Conservation (phyloP, 2,329 filamentous ascomycete genomes). For the Ophiocordyceps polyrhachis-furcata region DNA sequence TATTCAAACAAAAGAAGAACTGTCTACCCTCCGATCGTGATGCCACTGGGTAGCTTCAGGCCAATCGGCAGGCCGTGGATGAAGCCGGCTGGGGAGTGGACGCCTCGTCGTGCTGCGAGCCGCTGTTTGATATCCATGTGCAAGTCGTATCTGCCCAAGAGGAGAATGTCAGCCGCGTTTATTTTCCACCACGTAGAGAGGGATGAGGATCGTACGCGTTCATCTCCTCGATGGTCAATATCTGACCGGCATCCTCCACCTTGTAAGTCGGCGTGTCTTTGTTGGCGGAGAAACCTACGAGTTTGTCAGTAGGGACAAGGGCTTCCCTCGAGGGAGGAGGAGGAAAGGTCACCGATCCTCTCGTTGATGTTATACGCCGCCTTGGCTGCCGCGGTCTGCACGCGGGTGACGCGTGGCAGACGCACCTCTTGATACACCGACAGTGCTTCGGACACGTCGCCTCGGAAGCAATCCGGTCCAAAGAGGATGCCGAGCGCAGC, state of each 20-base stretch:
- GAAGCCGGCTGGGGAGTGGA: conserved; percentile 18
- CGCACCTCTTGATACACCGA: conserved; percentile 32
- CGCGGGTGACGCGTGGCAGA: conserved; percentile 32
- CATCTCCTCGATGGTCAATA: conserved; percentile 52
- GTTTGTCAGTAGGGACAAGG: too few species aligned
- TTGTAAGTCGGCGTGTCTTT: conserved; percentile 36
- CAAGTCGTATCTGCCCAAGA: conserved; percentile 32
- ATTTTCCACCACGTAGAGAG: too few species aligned
- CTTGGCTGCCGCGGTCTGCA: conserved; percentile 37
- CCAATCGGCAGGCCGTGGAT: conserved; percentile 26
- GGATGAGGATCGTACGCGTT: conserved; percentile 36
- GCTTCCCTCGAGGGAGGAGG: too few species aligned
- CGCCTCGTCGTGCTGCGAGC: conserved; percentile 16
- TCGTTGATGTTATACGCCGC: conserved; percentile 44
- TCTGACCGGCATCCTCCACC: conserved; percentile 40
- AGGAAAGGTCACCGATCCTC: conserved; percentile 37
- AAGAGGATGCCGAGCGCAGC: conserved; percentile 45
- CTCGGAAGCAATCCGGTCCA: conserved; percentile 23
- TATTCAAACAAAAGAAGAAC: neutral
- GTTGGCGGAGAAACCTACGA: conserved; percentile 40
- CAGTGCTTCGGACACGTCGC: conserved; percentile 28
- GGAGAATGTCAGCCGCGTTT: neutral
- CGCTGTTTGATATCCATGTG: conserved; percentile 33
- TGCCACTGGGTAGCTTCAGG: conserved; percentile 28
- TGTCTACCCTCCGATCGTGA: conserved; percentile 13